Evolutionary conservation across 345 rosid genomes (phyloP).

Genomic region (Balakata baccata): DNA sequence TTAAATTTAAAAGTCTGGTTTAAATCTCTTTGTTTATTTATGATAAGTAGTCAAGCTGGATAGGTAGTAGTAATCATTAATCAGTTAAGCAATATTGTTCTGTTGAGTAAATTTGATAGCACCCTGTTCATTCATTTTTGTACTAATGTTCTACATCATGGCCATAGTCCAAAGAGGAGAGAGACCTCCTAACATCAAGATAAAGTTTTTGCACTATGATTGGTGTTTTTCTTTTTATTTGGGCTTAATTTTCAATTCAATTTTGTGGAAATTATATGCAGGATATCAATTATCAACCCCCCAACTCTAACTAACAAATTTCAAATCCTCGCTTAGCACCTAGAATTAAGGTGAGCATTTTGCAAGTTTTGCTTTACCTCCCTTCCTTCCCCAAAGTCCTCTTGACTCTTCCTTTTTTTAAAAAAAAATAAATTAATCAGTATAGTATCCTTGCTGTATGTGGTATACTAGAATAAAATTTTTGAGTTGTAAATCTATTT

Average conservation of each 20-base stretch:
- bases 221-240: not conserved
- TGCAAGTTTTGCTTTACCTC: not conserved
- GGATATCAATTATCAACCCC: constrained; percentile 89
- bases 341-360: constrained; percentile 69
- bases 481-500: not conserved
- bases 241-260: constrained; percentile 13
- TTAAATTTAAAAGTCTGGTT: no score
- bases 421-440: not conserved
- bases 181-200: constrained; percentile 87
- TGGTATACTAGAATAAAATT: constrained; percentile 1
- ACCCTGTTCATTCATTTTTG: constrained; percentile 1
- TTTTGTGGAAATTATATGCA: constrained; percentile 34
- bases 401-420: not conserved
- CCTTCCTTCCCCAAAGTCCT: not conserved
- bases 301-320: constrained; percentile 70
- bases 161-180: constrained; percentile 94
- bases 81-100: not conserved
- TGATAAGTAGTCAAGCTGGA: not conserved
- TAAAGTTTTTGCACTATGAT: constrained; percentile 26
- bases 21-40: constrained; percentile 1
- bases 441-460: constrained; percentile 11
- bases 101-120: constrained; percentile 7
- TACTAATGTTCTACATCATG: constrained; percentile 60
- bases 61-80: not conserved
- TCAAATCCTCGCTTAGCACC: constrained; percentile 72